Conservation (phyloP, 208 protist species). For the Willaertia magna region DNA sequence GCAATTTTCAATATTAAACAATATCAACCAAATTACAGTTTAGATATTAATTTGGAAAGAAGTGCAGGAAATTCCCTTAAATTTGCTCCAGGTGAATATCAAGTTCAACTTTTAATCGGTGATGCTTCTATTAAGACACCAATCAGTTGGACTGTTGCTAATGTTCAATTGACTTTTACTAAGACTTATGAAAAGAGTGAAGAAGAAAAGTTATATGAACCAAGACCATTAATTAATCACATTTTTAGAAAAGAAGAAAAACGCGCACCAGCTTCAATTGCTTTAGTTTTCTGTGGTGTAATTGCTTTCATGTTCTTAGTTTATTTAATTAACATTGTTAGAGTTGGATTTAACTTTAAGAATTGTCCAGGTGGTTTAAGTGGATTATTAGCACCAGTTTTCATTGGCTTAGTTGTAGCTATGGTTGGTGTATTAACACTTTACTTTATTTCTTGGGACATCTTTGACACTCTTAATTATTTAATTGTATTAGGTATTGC, state of each 20-base stretch:
- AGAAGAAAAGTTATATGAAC: neutral
- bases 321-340: neutral
- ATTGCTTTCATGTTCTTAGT: neutral
- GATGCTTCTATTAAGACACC: neutral
- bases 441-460: neutral
- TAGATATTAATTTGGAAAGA: neutral
- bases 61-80: neutral
- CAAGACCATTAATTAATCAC: neutral
- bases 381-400: neutral
- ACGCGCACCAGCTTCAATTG: neutral
- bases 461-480: neutral
- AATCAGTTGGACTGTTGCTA: neutral
- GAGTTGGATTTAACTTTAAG: neutral
- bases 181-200: neutral
- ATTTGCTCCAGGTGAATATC: neutral
- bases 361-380: neutral
- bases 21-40: neutral
- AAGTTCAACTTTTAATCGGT: neutral
- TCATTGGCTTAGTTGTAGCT: neutral
- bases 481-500: neutral
- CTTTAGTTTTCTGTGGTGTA: neutral
- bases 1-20: neutral
- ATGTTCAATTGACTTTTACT: neutral
- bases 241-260: neutral
- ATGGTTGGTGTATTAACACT: neutral